phyloP scores from a whole-genome alignment of 805 yeast species.

The Tanozyma kutaoensis region DNA sequence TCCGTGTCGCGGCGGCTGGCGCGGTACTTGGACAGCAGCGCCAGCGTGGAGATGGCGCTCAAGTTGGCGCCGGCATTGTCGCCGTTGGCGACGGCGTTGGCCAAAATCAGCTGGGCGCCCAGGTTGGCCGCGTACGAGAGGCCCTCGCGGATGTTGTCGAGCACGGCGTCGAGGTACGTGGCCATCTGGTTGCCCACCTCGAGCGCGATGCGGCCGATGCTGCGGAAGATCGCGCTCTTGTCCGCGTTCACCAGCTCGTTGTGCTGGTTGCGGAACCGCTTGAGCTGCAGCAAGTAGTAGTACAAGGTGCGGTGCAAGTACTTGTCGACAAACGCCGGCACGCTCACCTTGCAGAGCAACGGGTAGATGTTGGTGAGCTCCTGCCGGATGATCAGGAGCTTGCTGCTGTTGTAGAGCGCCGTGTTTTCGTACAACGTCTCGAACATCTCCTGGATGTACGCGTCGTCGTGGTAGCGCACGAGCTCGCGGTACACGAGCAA shows the following conservation, averaged over 20 bases:
- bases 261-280: slow-evolving; percentile 40
- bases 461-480: slow-evolving; percentile 52
- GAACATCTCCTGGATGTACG: slow-evolving; percentile 56
- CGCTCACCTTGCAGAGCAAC: slow-evolving; percentile 64
- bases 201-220: slow-evolving; percentile 75
- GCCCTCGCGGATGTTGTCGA: slow-evolving; percentile 74
- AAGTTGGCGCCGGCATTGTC: slow-evolving; percentile 8
- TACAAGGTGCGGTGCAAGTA: slow-evolving; percentile 71
- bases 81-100: slow-evolving; percentile 22
- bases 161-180: slow-evolving; percentile 77
- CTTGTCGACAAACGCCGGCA: slow-evolving; percentile 61
- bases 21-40: slow-evolving; percentile 37
- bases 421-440: slow-evolving; percentile 69
- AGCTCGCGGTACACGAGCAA: slow-evolving; percentile 72
- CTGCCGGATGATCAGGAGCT: slow-evolving; percentile 59
- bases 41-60: slow-evolving; percentile 11
- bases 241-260: slow-evolving; percentile 35
- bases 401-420: slow-evolving; percentile 63
- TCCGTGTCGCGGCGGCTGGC: slow-evolving; percentile 49
- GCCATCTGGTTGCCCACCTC: slow-evolving; percentile 77
- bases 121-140: slow-evolving; percentile 29
- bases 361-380: slow-evolving; percentile 84
- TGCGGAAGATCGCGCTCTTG: slow-evolving; percentile 57
- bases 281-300: slow-evolving; percentile 66
- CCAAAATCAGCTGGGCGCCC: slow-evolving; percentile 24